These are phyloP conservation scores for Microstegium vimineum DNA, from an alignment of 176 grass and related monocot genomes.

Conservation along the genomic window DNA sequence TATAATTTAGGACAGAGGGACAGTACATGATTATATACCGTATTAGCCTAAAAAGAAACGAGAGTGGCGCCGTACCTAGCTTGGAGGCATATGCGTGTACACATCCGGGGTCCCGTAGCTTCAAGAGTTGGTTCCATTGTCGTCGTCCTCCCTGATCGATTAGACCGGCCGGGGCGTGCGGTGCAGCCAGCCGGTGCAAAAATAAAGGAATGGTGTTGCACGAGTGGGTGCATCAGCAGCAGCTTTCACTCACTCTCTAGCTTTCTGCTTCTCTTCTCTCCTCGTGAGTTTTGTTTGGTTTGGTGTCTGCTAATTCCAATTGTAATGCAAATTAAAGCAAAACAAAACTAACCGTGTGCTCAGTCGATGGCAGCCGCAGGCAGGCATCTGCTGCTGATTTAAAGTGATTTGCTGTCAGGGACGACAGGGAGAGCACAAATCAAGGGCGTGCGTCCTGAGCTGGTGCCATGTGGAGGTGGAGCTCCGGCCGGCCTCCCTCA, in stretches of 20 bases:
- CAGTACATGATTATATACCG: too few relatives aligned
- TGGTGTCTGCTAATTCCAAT: neutral
- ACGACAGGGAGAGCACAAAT: neutral
- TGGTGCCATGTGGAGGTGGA: conserved; percentile 44
- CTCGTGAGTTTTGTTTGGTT: neutral
- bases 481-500: neutral
- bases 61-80: neutral
- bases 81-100: neutral
- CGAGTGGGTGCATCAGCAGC: conserved; percentile 43
- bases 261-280: neutral
- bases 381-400: neutral
- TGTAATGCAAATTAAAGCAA: too few relatives aligned
- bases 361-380: neutral
- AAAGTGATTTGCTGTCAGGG: conserved; percentile 30
- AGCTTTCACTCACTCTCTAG: conserved; percentile 10
- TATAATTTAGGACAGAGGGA: too few relatives aligned
- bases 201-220: conserved; percentile 36
- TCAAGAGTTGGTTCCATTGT: neutral
- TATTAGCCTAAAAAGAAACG: neutral
- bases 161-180: neutral
- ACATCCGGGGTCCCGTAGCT: neutral
- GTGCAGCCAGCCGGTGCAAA: too few relatives aligned
- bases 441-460: conserved; percentile 9
- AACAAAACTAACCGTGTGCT: neutral
- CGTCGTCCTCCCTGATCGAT: neutral